Base-by-base conservation (phyloP, 2,329 filamentous ascomycete species). In the Rhinocladiella similis region DNA sequence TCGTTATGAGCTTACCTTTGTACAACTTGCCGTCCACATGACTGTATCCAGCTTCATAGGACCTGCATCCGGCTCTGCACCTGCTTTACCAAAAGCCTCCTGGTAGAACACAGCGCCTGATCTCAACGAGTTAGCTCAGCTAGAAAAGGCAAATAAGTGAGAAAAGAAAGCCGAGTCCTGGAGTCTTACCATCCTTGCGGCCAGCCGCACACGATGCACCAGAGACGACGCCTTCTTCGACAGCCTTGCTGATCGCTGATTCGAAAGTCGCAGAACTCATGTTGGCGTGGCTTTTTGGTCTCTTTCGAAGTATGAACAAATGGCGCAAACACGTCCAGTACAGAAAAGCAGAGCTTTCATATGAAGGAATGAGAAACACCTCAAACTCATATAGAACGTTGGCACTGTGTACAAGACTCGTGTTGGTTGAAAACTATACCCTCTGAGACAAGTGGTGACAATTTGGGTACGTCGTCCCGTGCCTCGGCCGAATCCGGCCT, bases 131-230 rank as follows among this genome's bases (percentile, higher is more conserved):
- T 29, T 14, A 48, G 20, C 27, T 48, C 14, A 3, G 18, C 18
- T 20, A 14, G 20, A 5, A 20, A 27, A 22, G 6, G 14, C 12
- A 18, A 6, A 13, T n/a, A 25, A 27, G 6, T 7, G 9, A 33
- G 13, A 33, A 25, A 27, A 29, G 16, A 18, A 10, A 46, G 20
- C n/a, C 22, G 22, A 22, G 42, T 3, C 5, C 14, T 14, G 27
- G 9, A 33, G 27, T 48, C 25, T 35, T 13, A 39, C 51, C 51
- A 39, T 46, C 51, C 29, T 48, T 54, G n/a, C 25, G 20, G 45
- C 51, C 51, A 25, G 51, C 51, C 33, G 36, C 42, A 27, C 16
- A 22, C 16, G 51, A 20, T 13, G 45, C 45, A 13, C 45, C 45
- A 12, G 45, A 25, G 20, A 48, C 13, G 13, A 48, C 14, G 10